Evolutionary conservation across 2,329 filamentous ascomycete genomes (phyloP).

Genomic region (Shiraia sp.): DNA sequence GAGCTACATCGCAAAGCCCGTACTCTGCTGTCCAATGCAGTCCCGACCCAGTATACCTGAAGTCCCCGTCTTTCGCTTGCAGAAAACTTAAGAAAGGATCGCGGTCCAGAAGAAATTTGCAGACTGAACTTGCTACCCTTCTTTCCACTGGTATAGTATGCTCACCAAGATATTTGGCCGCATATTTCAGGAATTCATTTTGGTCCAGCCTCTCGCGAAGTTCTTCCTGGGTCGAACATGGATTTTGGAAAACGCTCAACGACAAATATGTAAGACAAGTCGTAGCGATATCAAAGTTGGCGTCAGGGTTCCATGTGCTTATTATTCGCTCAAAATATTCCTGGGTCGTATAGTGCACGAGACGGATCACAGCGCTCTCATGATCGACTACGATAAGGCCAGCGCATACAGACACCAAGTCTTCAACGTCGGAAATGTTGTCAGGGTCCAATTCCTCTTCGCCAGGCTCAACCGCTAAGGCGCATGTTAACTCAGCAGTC

Average conservation of each 20-base stretch:
- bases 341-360: conserved; percentile 33
- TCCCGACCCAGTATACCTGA: no score
- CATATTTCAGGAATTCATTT: conserved; percentile 30
- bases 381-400: conserved; percentile 20
- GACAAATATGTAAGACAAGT: conserved; percentile 35
- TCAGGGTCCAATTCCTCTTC: conserved; percentile 12
- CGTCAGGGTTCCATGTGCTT: conserved; percentile 29
- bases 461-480: conserved; percentile 12
- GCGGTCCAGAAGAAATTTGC: no score
- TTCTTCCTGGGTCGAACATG: conserved; percentile 10
- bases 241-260: conserved; percentile 23
- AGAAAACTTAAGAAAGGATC: no score
- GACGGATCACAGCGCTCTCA: conserved; percentile 26
- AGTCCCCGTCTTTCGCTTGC: no score
- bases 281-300: conserved; percentile 21
- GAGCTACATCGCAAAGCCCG: no score
- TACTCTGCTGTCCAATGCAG: no score
- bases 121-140: no score
- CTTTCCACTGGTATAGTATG: no score
- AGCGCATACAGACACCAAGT: conserved; percentile 23
- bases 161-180: conserved; percentile 27
- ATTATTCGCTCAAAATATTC: conserved; percentile 28
- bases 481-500: conserved; percentile 11
- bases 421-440: conserved; percentile 11
- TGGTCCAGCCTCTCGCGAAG: conserved; percentile 18